phyloP scores from a whole-genome alignment of 2,329 filamentous ascomycete genomes.

The Aureobasidium pullulans region DNA sequence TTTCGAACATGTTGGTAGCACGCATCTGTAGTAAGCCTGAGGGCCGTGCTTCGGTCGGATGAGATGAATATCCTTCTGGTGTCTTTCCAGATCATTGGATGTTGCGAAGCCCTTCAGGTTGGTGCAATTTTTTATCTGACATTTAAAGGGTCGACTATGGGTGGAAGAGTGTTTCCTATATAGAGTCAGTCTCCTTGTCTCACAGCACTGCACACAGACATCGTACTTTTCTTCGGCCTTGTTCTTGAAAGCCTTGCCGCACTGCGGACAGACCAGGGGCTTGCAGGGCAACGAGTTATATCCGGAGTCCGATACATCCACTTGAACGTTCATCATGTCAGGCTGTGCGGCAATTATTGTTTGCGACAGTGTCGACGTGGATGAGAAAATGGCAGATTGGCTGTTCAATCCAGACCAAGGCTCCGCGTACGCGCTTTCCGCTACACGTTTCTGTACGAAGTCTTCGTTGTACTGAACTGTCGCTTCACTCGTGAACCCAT shows the following conservation, averaged over 20 bases:
- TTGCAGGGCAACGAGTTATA: background rate
- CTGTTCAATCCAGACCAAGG: background rate
- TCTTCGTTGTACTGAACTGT: constrained; percentile 3
- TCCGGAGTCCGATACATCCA: constrained; percentile 3
- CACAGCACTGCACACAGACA: background rate
- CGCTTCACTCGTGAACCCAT: background rate
- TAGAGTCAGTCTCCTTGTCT: background rate
- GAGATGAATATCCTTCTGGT: constrained; percentile 64
- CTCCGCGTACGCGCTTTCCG: background rate
- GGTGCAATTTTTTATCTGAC: constrained; percentile 50
- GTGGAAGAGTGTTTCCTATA: constrained; percentile 66
- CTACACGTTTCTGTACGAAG: constrained; percentile 7
- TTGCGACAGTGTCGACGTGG: background rate
- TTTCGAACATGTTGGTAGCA: constrained; percentile 47
- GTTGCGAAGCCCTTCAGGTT: constrained; percentile 65
- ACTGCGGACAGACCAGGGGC: background rate
- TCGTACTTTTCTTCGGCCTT: constrained; percentile 13
- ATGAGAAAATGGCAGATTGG: background rate
- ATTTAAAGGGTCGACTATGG: constrained; percentile 62
- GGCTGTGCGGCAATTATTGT: background rate
- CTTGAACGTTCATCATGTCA: background rate
- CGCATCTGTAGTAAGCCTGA: constrained; percentile 54
- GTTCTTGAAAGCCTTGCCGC: constrained; percentile 11
- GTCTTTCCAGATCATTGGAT: constrained; percentile 71
- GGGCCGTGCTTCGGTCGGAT: constrained; percentile 38